Conservation (phyloP, 768 basidiomycete genomes). For the Exsudoporus frostii region DNA sequence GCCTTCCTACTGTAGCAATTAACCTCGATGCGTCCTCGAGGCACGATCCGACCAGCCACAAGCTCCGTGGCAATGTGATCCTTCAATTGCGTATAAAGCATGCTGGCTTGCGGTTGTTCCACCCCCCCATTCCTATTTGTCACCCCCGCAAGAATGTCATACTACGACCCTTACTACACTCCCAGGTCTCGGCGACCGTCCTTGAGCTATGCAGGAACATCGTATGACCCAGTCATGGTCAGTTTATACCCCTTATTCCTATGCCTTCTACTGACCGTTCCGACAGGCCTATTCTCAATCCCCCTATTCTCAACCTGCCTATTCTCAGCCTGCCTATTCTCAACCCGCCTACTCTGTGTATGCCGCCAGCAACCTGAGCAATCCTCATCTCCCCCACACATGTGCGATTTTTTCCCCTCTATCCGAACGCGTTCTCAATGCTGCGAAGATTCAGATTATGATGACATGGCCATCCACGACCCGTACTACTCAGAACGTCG, state of each 20-base stretch:
- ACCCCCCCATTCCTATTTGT: slow-evolving; percentile 8
- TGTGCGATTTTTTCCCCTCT: slow-evolving; percentile 31
- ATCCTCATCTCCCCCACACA: slow-evolving; percentile 38
- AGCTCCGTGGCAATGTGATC: slow-evolving; percentile 8
- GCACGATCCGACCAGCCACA: slow-evolving; percentile 19
- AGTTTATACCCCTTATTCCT: slow-evolving; percentile 8
- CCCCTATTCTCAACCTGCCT: slow-evolving; percentile 44
- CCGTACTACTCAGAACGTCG: slow-evolving; percentile 44
- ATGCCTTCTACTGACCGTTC: slow-evolving; percentile 4
- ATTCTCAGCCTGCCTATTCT: slow-evolving; percentile 44
- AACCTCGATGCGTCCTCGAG: slow-evolving; percentile 32
- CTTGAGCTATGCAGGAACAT: slow-evolving; percentile 32
- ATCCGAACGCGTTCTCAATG: slow-evolving; percentile 1
- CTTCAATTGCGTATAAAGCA: slow-evolving; percentile 29
- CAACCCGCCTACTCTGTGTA: slow-evolving; percentile 48
- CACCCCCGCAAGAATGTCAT: slow-evolving; percentile 35
- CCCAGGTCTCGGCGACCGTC: slow-evolving; percentile 33
- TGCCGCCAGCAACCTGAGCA: slow-evolving; percentile 37
- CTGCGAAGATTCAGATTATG: slow-evolving; percentile 42
- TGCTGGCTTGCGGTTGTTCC: neutral
- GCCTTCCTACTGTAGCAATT: slow-evolving; percentile 12
- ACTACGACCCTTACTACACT: slow-evolving; percentile 41
- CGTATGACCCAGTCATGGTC: slow-evolving; percentile 45
- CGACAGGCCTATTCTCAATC: slow-evolving; percentile 39
- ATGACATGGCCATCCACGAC: slow-evolving; percentile 48